Percentiles rank a stretch among this genome's conserved stretches.
phyloP scores from a whole-genome alignment of 2,329 filamentous ascomycete species.

The Phialophora macrospora region DNA sequence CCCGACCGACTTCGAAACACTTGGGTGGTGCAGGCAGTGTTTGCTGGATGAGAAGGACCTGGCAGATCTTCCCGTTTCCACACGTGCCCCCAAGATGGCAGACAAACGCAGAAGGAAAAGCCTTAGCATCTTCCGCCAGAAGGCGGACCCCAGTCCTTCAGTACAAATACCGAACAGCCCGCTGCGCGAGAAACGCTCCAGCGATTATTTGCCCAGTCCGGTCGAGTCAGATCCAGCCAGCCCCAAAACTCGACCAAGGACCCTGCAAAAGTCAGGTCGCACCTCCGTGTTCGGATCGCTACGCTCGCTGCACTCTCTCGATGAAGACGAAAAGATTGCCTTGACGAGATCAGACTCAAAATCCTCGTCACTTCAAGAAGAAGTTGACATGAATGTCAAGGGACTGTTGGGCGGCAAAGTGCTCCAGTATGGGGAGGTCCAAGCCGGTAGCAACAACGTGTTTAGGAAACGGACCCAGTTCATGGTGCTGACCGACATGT shows the following conservation, averaged over 20 bases:
- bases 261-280: conserved; percentile 52
- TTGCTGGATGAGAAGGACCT: conserved; percentile 18
- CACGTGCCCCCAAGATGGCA: conserved; percentile 32
- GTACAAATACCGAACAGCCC: conserved; percentile 32
- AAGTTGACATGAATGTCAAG: conserved; percentile 46
- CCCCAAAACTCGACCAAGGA: conserved; percentile 47
- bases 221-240: conserved; percentile 44
- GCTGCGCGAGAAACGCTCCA: conserved; percentile 39
- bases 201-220: conserved; percentile 44
- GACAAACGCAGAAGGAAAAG: conserved; percentile 44
- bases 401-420: conserved; percentile 55
- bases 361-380: conserved; percentile 54
- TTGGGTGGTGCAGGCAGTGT: conserved; percentile 19
- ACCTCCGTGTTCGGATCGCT: conserved; percentile 66
- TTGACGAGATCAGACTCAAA: conserved; percentile 58
- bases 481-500: conserved; percentile 70
- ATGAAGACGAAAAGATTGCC: conserved; percentile 57
- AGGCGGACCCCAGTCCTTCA: conserved; percentile 22
- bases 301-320: conserved; percentile 57
- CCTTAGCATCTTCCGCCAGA: conserved; percentile 43
- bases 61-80: conserved; percentile 10
- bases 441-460: conserved; percentile 68
- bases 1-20: conserved; percentile 20
- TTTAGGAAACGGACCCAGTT: conserved; percentile 76
- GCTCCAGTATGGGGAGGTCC: conserved; percentile 70